phyloP scores from a whole-genome alignment of 495 filamentous ascomycete species.

The Aspergillus leporis region DNA sequence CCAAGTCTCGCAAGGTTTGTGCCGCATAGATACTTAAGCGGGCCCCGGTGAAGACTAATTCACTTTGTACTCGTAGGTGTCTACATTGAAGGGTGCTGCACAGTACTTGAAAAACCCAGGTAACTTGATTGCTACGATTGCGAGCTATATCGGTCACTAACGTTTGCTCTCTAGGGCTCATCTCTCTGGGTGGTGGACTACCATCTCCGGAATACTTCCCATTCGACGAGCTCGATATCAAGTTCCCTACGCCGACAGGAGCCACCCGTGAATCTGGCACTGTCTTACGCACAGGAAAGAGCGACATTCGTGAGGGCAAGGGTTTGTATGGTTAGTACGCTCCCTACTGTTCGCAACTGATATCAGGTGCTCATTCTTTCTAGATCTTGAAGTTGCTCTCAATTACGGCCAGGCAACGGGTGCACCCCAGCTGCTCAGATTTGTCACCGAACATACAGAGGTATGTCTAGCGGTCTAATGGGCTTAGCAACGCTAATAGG shows the following conservation, averaged over 20 bases:
- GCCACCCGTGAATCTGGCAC: conserved; percentile 56
- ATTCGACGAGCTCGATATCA: conserved; percentile 65
- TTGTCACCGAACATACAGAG: conserved; percentile 91
- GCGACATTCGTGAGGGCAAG: conserved; percentile 69
- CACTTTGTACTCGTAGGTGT: conserved; percentile 39
- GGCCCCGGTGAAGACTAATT: conserved; percentile 12
- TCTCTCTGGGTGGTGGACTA: conserved; percentile 90
- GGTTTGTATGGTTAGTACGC: conserved; percentile 55
- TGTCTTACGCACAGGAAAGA: conserved; percentile 69
- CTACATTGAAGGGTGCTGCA: conserved; percentile 77
- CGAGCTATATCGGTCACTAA: background rate
- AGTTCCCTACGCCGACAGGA: conserved; percentile 63
- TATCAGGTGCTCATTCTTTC: background rate
- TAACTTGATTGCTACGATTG: conserved; percentile 18
- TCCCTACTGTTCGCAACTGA: conserved; percentile 2
- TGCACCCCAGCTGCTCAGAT: conserved; percentile 82
- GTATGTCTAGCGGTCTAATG: conserved; percentile 25
- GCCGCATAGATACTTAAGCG: background rate
- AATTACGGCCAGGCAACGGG: conserved; percentile 91
- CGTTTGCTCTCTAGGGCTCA: conserved; percentile 46
- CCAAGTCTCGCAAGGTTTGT: conserved; percentile 43
- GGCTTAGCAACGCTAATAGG: conserved; percentile 5
- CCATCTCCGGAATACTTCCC: conserved; percentile 91
- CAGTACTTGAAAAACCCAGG: conserved; percentile 70
- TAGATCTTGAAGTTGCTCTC: conserved; percentile 76